Percentiles rank a stretch among this genome's conserved stretches.
Evolutionary conservation across 108 stramenopile species (phyloP).

Genomic region (Nitzschia inconspicua): DNA sequence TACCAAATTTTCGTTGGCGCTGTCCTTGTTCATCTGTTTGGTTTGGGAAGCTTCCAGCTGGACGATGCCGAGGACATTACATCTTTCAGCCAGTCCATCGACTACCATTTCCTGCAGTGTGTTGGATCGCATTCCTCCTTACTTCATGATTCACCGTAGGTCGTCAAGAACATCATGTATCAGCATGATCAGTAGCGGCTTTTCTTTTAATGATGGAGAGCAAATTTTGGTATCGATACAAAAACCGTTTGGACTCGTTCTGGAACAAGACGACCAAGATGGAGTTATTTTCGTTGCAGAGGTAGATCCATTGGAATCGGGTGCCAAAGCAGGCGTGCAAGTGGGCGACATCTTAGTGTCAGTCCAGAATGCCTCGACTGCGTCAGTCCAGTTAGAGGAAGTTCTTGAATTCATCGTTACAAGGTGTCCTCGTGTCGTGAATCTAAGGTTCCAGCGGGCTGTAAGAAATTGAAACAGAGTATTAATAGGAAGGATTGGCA

Average conservation of each 20-base stretch:
- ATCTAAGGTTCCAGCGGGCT: conserved; percentile 32
- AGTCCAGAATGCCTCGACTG: conserved; percentile 51
- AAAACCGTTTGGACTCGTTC: conserved; percentile 53
- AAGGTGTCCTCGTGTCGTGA: conserved; percentile 45
- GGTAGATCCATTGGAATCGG: conserved; percentile 32
- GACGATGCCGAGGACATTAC: no score
- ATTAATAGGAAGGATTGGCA: background rate
- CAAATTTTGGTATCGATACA: conserved; percentile 56
- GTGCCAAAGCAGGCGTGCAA: conserved; percentile 39
- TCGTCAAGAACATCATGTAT: no score
- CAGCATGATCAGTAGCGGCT: conserved; percentile 33
- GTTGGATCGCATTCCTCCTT: no score
- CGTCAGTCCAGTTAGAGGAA: conserved; percentile 34
- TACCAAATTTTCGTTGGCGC: no score
- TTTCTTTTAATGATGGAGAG: conserved; percentile 55
- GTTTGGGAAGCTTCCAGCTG: no score
- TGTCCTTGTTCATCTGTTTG: no score
- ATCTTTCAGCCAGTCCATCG: no score
- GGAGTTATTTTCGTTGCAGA: conserved; percentile 31
- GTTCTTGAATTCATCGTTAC: conserved; percentile 40
- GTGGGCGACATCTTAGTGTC: conserved; percentile 46
- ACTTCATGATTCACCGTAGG: no score
- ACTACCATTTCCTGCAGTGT: no score
- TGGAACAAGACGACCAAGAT: conserved; percentile 41
- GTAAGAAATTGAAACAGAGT: background rate